Evolutionary conservation across 1,284 basidiomycete species (phyloP), one percentile per base, ranked within the genome.

Genomic region (Fomitopsis pinicola): DNA sequence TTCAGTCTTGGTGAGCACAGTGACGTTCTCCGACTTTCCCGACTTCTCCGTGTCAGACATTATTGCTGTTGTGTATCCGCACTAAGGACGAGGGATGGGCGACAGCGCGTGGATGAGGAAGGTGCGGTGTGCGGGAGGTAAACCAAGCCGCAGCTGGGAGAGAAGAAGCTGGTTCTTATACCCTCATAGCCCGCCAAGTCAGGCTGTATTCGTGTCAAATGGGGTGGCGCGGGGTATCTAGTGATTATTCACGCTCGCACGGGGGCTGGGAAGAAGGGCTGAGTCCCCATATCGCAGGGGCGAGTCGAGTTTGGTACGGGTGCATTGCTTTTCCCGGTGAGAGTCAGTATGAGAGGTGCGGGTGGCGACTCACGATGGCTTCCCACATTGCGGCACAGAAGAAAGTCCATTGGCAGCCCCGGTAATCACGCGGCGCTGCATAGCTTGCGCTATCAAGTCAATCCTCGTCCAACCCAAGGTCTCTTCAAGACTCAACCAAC

Each of bases 161-260:
- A 61, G 55, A 53, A 57, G 59, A 55, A n/a, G 15, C 33, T 14
- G 15, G 22, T 36, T 61, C 59, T 61, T 61, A 61, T 61, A 61
- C 48, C 19, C 35, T 38, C 52, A 54, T 40, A 40, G 9, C 33
- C 19, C 33, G 33, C 35, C 52, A 36, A 54, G 52, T 15, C 52
- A 54, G 3, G 36, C 22, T 42, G 17, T 5, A 22, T 22, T 26
- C 56, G 53, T 56, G 44, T 59, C 10, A 40, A 28, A 38, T n/a
- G 19, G 10, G 48, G 59, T 61, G 46, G 48, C 28, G 46, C 59
- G 40, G 50, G n/a, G 15, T 44, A 36, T 42, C 46, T 58, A 58
- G 28, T 57, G 45, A 52, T 52, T 33, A 57, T 53, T 50, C 44
- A 61, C 19, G 42, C 55, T 61, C 59, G 59, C 59, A 61, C 59